phyloP scores from a whole-genome alignment of 495 filamentous ascomycete genomes.

The Hypoxylon trugodes region DNA sequence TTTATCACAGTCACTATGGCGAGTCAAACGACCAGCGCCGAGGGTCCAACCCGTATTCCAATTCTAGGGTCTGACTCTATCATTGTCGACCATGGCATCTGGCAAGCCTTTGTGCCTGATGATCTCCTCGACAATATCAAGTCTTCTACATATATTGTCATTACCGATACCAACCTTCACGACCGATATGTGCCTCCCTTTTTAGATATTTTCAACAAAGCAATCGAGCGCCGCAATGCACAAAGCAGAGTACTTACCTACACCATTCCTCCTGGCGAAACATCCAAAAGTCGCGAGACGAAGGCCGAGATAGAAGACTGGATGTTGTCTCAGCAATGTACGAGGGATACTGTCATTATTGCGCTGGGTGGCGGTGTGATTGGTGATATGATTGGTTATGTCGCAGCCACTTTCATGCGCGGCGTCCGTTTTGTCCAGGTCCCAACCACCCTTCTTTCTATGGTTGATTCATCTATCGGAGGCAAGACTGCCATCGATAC shows the following conservation, averaged over 20 bases:
- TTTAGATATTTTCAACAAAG: slow-evolving; percentile 71
- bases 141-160: slow-evolving; percentile 92
- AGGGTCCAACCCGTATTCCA: slow-evolving; percentile 57
- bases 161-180: slow-evolving; percentile 93
- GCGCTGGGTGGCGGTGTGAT: slow-evolving; percentile 98
- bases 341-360: slow-evolving; percentile 92
- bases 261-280: slow-evolving; percentile 88
- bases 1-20: slow-evolving; percentile 26
- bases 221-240: slow-evolving; percentile 54
- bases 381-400: slow-evolving; percentile 96
- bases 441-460: slow-evolving; percentile 91
- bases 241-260: slow-evolving; percentile 82
- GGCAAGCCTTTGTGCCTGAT: slow-evolving; percentile 79
- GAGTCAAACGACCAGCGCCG: slow-evolving; percentile 19
- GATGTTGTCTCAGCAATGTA: slow-evolving; percentile 92
- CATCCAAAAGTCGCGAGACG: slow-evolving; percentile 88
- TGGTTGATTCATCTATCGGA: slow-evolving; percentile 98
- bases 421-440: slow-evolving; percentile 96
- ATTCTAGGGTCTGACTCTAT: slow-evolving; percentile 77
- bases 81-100: slow-evolving; percentile 90
- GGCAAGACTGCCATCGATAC: slow-evolving; percentile 99
- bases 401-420: slow-evolving; percentile 97
- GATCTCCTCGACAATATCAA: slow-evolving; percentile 80
- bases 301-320: slow-evolving; percentile 97
- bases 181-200: slow-evolving; percentile 82